Percentiles rank a stretch among this genome's conserved stretches.
phyloP scores from a whole-genome alignment of 352 stramenopile species.

The Pythium phragmiticola region DNA sequence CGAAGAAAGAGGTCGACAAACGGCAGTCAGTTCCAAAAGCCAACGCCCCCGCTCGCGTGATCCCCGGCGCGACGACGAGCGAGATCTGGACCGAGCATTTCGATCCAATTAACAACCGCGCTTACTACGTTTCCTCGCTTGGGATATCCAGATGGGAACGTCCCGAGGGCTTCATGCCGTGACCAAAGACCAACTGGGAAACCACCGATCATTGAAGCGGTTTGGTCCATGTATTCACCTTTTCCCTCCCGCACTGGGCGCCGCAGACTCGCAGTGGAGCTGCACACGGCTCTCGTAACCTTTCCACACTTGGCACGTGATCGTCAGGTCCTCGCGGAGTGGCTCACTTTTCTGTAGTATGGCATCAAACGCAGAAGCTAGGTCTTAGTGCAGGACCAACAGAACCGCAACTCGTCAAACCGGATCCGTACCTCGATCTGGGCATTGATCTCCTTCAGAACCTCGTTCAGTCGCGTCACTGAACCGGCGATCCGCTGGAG shows the following conservation, averaged over 20 bases:
- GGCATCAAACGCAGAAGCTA: not conserved
- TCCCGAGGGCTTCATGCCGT: not conserved
- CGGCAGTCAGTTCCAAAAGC: not conserved
- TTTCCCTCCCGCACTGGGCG: constrained; percentile 3
- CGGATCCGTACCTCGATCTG: constrained; percentile 68
- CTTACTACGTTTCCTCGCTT: constrained; percentile 37
- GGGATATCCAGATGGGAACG: constrained; percentile 32
- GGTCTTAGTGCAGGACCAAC: not conserved
- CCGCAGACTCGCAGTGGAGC: constrained; percentile 45
- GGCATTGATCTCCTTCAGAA: constrained; percentile 83
- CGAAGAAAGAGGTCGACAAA: constrained; percentile 7
- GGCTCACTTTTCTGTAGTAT: constrained; percentile 69
- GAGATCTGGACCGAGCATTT: constrained; percentile 37
- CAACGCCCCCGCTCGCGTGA: constrained; percentile 13
- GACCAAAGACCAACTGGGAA: not conserved
- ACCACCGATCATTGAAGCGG: not conserved
- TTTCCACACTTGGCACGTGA: constrained; percentile 83
- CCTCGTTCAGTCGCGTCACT: constrained; percentile 73
- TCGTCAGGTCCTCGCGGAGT: constrained; percentile 63
- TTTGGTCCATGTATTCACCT: constrained; percentile 13
- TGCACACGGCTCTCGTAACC: constrained; percentile 83
- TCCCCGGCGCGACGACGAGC: not conserved
- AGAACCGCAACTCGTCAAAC: not conserved
- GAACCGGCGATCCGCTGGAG: constrained; percentile 78
- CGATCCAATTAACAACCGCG: constrained; percentile 21